Evolutionary conservation across 371 early-diverging fungal genomes (phyloP), one percentile per base, ranked within the genome.

Genomic region (Lichtheimia corymbifera): DNA sequence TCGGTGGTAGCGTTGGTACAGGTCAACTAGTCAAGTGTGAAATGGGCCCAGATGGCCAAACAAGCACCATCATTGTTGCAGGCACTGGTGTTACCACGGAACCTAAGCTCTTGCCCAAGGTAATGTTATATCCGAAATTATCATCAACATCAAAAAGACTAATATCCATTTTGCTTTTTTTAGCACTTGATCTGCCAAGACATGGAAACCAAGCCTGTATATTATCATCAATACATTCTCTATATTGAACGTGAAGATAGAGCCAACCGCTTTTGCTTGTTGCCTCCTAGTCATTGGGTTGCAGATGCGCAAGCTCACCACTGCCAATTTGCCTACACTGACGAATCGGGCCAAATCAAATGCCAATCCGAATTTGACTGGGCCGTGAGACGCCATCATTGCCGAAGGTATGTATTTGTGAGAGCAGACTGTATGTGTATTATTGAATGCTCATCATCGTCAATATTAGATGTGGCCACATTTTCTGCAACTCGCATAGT

Each of bases 181-280:
- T 24, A 57, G 57, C 49, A 30, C 17, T 30, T 50, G 28, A 50
- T 5, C 2, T 42, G 41, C 18, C 20, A 14, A 57, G 50, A 50
- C 20, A 28, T 18, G 20, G 35, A 30, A 27, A n/a, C 25, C 7
- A 51, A 56, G 25, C 45, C 50, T 27, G 63, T 59, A 59, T 59
- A 54, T 41, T 64, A 64, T 57, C 64, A 64, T 41, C 68, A 58
- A 20, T 68, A 68, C 27, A 30, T 68, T 5, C 53, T 68, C 22
- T 51, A 64, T 24, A 54, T 68, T 27, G 49, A 50, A 17, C 61
- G 41, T 4, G 51, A 64, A 14, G 61, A 68, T 27, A 50, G 68
- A 14, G 49, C 50, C 22, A 25, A 51, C 0, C 53, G 54, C 0
- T 63, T 63, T 41, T 47, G 35, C 12, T 50, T 53, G 11, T 11